Evolutionary conservation across 768 basidiomycete species (phyloP).

Genomic region (Russula earlei): DNA sequence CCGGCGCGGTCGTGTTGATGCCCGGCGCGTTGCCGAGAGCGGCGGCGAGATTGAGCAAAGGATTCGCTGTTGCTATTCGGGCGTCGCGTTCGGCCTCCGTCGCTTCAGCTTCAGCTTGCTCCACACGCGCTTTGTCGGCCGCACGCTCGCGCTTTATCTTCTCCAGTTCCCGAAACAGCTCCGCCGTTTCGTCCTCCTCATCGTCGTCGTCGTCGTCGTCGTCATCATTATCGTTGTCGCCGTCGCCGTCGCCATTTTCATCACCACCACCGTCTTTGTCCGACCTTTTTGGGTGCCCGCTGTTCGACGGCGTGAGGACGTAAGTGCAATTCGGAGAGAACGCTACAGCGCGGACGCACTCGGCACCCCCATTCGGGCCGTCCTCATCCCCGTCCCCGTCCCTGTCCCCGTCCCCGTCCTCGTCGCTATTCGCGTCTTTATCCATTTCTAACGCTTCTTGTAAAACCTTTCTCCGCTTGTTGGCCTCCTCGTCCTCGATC

Average conservation of each 20-base stretch:
- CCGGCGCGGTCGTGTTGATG: slow-evolving; percentile 62
- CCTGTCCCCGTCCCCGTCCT: slow-evolving; percentile 39
- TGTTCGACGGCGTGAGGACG: not conserved
- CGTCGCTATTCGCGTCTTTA: slow-evolving; percentile 80
- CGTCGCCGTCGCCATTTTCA: no score
- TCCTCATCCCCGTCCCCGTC: slow-evolving; percentile 28
- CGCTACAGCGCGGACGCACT: not conserved
- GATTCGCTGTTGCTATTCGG: slow-evolving; percentile 82
- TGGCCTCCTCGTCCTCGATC: slow-evolving; percentile 49
- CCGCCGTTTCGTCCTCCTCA: slow-evolving; percentile 88
- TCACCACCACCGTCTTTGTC: slow-evolving; percentile 34
- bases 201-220: slow-evolving; percentile 48
- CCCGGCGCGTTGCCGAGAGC: slow-evolving; percentile 76
- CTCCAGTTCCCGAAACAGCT: slow-evolving; percentile 91
- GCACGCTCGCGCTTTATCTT: slow-evolving; percentile 96
- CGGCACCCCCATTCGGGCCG: slow-evolving; percentile 8
- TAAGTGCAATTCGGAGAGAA: no score
- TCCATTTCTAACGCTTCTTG: slow-evolving; percentile 84
- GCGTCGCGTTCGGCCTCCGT: slow-evolving; percentile 58
- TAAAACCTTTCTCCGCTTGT: slow-evolving; percentile 79
- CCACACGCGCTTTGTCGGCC: slow-evolving; percentile 80
- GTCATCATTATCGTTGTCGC: slow-evolving; percentile 37
- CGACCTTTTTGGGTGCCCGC: slow-evolving; percentile 15
- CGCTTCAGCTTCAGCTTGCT: slow-evolving; percentile 60
- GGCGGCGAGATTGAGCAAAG: slow-evolving; percentile 82